Evolutionary conservation across 2,329 filamentous ascomycete genomes (phyloP).

Genomic region (Colletotrichum sp.): DNA sequence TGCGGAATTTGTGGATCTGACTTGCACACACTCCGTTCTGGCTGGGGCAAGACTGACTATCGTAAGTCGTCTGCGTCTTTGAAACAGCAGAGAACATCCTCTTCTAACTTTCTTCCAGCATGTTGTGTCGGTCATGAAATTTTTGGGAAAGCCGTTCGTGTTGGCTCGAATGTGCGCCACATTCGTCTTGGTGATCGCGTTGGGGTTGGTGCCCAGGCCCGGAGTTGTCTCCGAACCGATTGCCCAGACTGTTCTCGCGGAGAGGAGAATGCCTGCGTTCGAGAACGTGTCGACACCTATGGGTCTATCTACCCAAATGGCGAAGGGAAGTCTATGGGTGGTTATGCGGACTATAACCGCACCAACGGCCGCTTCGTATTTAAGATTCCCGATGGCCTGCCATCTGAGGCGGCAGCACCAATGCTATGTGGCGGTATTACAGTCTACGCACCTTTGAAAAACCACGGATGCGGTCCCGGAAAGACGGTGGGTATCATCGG

Average conservation of each 20-base stretch:
- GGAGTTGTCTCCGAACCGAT: conserved; percentile 53
- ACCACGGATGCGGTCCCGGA: conserved; percentile 69
- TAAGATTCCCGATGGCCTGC: conserved; percentile 47
- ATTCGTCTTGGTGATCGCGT: conserved; percentile 68
- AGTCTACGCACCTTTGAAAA: conserved; percentile 65
- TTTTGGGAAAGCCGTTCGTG: conserved; percentile 59
- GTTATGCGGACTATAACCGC: conserved; percentile 41
- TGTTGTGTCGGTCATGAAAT: conserved; percentile 70
- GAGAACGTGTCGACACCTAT: conserved; percentile 54
- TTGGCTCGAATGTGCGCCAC: conserved; percentile 50
- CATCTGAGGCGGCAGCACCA: conserved; percentile 54
- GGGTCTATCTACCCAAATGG: conserved; percentile 54
- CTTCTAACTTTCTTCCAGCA: conserved; percentile 28
- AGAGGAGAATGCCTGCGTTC: conserved; percentile 45
- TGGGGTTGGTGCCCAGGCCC: conserved; percentile 64
- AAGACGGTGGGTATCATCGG: conserved; percentile 73
- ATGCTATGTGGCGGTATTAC: conserved; percentile 77
- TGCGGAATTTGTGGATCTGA: conserved; percentile 71
- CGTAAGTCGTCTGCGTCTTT: conserved; percentile 28
- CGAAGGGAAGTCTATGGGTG: conserved; percentile 57
- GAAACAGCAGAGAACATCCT: neutral
- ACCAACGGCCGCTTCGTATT: conserved; percentile 51
- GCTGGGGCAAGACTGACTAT: conserved; percentile 49
- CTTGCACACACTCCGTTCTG: conserved; percentile 61
- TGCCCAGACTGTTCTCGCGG: conserved; percentile 47